These are phyloP conservation scores for Aspergillus carbonarius DNA, from an alignment of 2,329 filamentous ascomycete genomes.

Conservation along the genomic window DNA sequence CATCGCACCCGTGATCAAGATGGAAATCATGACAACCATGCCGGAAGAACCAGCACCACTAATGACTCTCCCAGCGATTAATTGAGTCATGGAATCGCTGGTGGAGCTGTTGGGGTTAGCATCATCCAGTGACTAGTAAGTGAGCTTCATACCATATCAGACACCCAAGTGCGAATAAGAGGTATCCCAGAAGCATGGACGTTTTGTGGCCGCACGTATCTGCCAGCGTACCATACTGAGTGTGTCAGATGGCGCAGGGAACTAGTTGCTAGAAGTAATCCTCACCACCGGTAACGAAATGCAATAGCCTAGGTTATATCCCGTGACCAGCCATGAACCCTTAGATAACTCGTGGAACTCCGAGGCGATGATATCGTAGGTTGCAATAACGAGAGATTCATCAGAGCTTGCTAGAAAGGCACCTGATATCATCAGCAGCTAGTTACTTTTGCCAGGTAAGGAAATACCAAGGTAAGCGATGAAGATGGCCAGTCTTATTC, in stretches of 20 bases:
- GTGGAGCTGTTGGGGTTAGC: not conserved
- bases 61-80: not conserved
- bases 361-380: conserved; percentile 1
- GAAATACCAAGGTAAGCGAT: conserved; percentile 1
- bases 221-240: not conserved
- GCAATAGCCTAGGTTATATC: conserved; percentile 1
- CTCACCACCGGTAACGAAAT: conserved; percentile 4
- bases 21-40: not conserved
- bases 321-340: not conserved
- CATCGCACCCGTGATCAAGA: not conserved
- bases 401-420: conserved; percentile 3
- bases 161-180: not conserved
- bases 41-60: not conserved
- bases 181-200: not conserved
- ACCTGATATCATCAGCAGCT: not conserved
- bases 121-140: too few species aligned
- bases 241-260: too few species aligned
- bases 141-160: not conserved
- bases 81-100: not conserved
- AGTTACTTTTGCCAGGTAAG: not conserved
- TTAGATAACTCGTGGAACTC: not conserved
- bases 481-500: not conserved
- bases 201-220: not conserved
- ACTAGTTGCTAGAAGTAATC: not conserved
- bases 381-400: not conserved